Base-by-base conservation (phyloP, 371 early-diverging fungal genomes). In the Lichtheimia corymbifera region DNA sequence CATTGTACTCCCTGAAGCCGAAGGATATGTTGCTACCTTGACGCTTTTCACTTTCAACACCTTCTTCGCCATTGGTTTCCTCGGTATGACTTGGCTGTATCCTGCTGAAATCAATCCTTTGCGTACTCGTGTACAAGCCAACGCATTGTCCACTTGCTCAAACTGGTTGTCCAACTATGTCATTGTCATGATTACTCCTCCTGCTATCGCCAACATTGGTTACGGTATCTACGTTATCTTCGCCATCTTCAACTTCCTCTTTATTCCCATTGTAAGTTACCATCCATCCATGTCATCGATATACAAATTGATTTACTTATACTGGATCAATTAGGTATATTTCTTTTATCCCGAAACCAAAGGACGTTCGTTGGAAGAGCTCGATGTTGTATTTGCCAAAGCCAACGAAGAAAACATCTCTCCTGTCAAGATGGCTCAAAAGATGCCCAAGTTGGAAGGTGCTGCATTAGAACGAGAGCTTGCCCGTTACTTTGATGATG, bases 301-400 rank as follows among this genome's bases (percentile, higher is more conserved):
- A 14, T 17, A 14, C n/a, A 27, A 57, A n/a, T n/a, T 28, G 53
- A 28, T 53, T 3, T 59, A 13, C n/a, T 50, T 11, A 50, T 41
- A 15, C n/a, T 18, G 54, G 6, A 13, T 9, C 11, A 20, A 12
- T 35, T 11, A 55, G 55, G 55, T 85, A 58, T 82, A 80, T 51
- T 80, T 95, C 5, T 63, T 65, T 15, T 64, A 66, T 24, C 92
- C 93, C 22, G 96, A 95, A 77, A 94, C 93, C 24, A 86, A 85
- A 68, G 88, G 86, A 20, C 72, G 82, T 9, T 77, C 86, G 14
- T 65, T 89, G 13, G 91, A 91, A 73, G 77, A 83, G 20, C 77
- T 91, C 14, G 59, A 63, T 35, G 64, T 63, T 20, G 62, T 80
- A 22, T 82, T 82, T 57, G 63, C 63, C 5, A 62, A 62, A 43